Conservation (phyloP, 148 eudicot species). For the Gaultheria prostrata region DNA sequence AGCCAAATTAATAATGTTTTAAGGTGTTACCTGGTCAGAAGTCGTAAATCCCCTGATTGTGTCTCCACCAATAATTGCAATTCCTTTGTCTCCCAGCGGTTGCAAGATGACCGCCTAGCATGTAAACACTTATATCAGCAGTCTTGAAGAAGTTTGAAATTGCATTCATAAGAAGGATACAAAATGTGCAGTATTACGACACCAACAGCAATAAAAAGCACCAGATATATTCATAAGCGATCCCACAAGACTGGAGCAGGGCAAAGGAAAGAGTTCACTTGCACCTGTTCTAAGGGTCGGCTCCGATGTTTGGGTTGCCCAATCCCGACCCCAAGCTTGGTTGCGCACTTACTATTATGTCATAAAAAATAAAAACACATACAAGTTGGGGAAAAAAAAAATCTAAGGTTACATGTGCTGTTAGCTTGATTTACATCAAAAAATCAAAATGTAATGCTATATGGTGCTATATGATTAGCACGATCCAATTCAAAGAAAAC, state of each 20-base stretch:
- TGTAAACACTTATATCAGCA: slow-evolving; percentile 16
- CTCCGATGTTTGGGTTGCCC: too few relatives aligned
- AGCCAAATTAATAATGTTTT: background rate
- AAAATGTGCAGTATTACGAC: background rate
- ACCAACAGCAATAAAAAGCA: background rate
- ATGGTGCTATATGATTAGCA: too few relatives aligned
- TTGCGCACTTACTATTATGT: too few relatives aligned
- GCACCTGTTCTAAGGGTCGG: background rate
- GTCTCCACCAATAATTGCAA: slow-evolving; percentile 82
- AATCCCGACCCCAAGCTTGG: too few relatives aligned
- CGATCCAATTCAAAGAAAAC: too few relatives aligned
- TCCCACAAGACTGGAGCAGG: background rate
- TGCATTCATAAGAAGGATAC: background rate
- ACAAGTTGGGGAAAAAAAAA: too few relatives aligned
- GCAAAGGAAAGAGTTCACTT: background rate
- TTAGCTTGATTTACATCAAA: too few relatives aligned
- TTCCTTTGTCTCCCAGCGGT: slow-evolving; percentile 80
- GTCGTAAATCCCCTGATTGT: slow-evolving; percentile 82
- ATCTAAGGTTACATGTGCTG: too few relatives aligned
- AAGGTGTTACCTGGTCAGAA: slow-evolving; percentile 71
- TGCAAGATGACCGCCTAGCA: slow-evolving; percentile 88
- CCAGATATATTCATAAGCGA: background rate
- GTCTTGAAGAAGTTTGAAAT: slow-evolving; percentile 6
- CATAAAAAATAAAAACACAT: too few relatives aligned
- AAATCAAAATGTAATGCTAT: too few relatives aligned